A percentile compares a stretch with the other conserved stretches of the same genome.
Conservation (phyloP, 2,329 filamentous ascomycete species). For the Claviceps purpurea region DNA sequence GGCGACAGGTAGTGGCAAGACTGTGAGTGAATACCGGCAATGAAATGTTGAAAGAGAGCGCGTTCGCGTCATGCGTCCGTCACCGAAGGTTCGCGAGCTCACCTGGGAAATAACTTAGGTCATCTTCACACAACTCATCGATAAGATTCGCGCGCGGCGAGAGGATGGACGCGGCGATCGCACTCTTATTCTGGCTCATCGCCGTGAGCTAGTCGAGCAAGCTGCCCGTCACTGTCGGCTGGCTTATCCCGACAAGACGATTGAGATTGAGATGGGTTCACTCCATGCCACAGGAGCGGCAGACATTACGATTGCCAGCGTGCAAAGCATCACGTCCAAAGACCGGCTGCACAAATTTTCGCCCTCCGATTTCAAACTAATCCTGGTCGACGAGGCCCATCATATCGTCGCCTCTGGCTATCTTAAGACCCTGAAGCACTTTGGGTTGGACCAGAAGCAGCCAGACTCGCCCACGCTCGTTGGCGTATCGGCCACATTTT, state of each 20-base stretch:
- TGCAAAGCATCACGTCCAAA: constrained; percentile 69
- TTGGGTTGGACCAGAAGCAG: constrained; percentile 46
- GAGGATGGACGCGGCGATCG: constrained; percentile 41
- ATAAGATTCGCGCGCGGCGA: constrained; percentile 47
- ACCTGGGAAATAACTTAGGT: constrained; percentile 37
- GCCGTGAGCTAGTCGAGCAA: constrained; percentile 87
- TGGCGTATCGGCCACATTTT: constrained; percentile 75
- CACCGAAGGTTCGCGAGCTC: neutral
- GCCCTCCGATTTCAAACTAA: constrained; percentile 66
- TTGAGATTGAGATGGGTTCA: constrained; percentile 87
- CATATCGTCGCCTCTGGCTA: constrained; percentile 85
- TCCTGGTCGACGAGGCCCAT: constrained; percentile 92
- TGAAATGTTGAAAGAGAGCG: neutral
- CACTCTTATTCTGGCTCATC: constrained; percentile 83
- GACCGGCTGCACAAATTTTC: constrained; percentile 74
- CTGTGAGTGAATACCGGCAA: constrained; percentile 34
- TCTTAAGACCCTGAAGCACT: constrained; percentile 61
- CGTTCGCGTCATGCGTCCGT: neutral
- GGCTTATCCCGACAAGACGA: constrained; percentile 64
- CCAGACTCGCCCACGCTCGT: constrained; percentile 50
- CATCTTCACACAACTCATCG: constrained; percentile 91
- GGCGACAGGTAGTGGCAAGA: constrained; percentile 82
- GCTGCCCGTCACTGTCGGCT: constrained; percentile 71
- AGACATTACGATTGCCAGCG: constrained; percentile 87
- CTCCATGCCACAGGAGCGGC: constrained; percentile 63